A percentile compares a stretch with the other conserved stretches of the same genome.
These are phyloP conservation scores for Candida mattraensis DNA, from an alignment of 805 yeast genomes.

Conservation along the genomic window DNA sequence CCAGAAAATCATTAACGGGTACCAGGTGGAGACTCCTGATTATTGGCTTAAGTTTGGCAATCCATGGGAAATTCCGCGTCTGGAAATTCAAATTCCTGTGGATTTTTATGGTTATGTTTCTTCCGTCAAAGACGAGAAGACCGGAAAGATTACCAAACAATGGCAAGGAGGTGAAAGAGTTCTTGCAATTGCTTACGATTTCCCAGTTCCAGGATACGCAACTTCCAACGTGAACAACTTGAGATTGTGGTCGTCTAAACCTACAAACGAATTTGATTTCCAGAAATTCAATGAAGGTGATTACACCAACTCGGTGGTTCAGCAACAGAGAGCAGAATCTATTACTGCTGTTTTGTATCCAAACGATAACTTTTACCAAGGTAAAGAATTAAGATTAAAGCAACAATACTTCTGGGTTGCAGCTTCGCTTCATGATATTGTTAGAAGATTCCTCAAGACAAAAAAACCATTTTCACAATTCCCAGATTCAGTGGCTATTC, in stretches of 20 bases:
- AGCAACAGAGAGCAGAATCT: constrained; percentile 87
- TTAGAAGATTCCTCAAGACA: constrained; percentile 83
- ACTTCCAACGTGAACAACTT: constrained; percentile 83
- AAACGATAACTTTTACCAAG: constrained; percentile 87
- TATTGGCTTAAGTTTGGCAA: constrained; percentile 87
- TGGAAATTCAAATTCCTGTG: constrained; percentile 84
- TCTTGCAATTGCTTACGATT: constrained; percentile 85
- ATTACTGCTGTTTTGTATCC: constrained; percentile 93
- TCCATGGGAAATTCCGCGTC: constrained; percentile 91
- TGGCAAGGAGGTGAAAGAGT: constrained; percentile 93
- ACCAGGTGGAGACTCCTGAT: constrained; percentile 93
- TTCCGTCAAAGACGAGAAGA: constrained; percentile 49
- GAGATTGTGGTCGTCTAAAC: constrained; percentile 87
- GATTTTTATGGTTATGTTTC: constrained; percentile 84
- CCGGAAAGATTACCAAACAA: constrained; percentile 56
- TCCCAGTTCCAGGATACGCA: constrained; percentile 89
- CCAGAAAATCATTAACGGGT: constrained; percentile 86
- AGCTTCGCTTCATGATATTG: constrained; percentile 87
- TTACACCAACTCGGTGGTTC: constrained; percentile 76
- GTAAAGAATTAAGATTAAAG: constrained; percentile 88
- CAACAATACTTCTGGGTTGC: constrained; percentile 98
- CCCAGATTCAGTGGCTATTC: constrained; percentile 86
- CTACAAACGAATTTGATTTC: constrained; percentile 89
- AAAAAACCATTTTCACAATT: constrained; percentile 77
- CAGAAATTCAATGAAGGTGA: constrained; percentile 90